Conservation (phyloP, 2,329 filamentous ascomycete species). For the Fusarium coicis region DNA sequence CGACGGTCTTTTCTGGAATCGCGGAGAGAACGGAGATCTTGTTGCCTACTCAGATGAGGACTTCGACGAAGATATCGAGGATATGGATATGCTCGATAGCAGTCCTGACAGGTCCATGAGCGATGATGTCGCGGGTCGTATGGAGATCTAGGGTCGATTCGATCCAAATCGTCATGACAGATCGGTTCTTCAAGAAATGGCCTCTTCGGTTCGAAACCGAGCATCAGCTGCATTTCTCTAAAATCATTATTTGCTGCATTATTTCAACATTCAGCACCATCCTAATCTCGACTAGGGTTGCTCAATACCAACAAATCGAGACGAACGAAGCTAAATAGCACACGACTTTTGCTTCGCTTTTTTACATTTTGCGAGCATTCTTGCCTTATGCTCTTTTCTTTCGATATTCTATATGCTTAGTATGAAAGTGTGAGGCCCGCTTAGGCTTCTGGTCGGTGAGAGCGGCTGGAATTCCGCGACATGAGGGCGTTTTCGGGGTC, state of each 20-base stretch:
- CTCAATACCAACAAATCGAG: conserved; percentile 7
- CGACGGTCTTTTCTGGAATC: conserved; percentile 66
- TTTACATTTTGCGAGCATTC: conserved; percentile 17
- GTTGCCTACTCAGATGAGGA: conserved; percentile 65
- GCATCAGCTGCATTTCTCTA: neutral
- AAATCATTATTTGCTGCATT: conserved; percentile 13
- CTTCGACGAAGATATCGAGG: conserved; percentile 60
- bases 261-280: conserved; percentile 34
- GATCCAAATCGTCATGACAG: neutral
- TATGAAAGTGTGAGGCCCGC: conserved; percentile 45
- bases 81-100: conserved; percentile 53
- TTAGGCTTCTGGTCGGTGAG: conserved; percentile 52
- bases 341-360: conserved; percentile 15
- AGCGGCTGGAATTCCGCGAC: conserved; percentile 49
- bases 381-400: conserved; percentile 14
- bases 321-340: conserved; percentile 10
- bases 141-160: conserved; percentile 65
- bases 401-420: conserved; percentile 22
- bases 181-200: neutral
- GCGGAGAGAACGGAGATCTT: conserved; percentile 67
- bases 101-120: conserved; percentile 66
- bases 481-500: conserved; percentile 38
- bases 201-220: neutral
- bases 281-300: conserved; percentile 20
- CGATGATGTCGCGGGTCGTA: conserved; percentile 70